Evolutionary conservation across 2,329 filamentous ascomycete species (phyloP).

Genomic region (Aspergillus cejpii): DNA sequence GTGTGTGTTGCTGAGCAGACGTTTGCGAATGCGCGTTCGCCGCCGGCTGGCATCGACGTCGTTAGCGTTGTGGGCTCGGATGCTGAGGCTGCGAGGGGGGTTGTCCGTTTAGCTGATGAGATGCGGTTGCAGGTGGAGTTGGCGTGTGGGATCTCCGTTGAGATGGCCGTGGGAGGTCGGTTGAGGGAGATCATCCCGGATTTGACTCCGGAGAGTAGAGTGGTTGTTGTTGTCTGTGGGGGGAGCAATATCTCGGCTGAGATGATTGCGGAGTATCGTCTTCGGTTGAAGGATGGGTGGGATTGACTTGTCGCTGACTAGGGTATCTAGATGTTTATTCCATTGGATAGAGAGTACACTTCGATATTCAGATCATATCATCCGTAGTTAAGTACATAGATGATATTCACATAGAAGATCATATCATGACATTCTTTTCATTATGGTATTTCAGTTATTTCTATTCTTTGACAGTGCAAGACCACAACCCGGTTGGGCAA

Average conservation of each 20-base stretch:
- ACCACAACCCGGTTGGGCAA: too few species aligned
- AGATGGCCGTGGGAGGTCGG: conserved; percentile 21
- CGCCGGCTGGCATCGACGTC: conserved; percentile 40
- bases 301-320: too few species aligned
- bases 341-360: too few species aligned
- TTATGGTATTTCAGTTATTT: too few species aligned
- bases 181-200: conserved; percentile 24
- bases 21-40: conserved; percentile 53
- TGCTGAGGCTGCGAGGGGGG: conserved; percentile 68
- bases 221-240: conserved; percentile 35
- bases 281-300: conserved; percentile 35
- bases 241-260: conserved; percentile 48
- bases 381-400: too few species aligned
- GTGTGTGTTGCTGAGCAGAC: conserved; percentile 57
- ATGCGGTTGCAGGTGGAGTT: conserved; percentile 71
- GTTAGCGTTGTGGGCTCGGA: conserved; percentile 59
- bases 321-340: too few species aligned
- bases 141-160: conserved; percentile 72
- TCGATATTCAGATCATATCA: too few species aligned
- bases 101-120: conserved; percentile 69
- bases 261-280: conserved; percentile 46
- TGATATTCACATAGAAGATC: too few species aligned
- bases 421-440: too few species aligned
- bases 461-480: too few species aligned
- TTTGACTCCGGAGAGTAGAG: conserved; percentile 26